phyloP scores from a whole-genome alignment of 192 early-diverging fungal genomes.

The Phycomyces blakesleeanus region DNA sequence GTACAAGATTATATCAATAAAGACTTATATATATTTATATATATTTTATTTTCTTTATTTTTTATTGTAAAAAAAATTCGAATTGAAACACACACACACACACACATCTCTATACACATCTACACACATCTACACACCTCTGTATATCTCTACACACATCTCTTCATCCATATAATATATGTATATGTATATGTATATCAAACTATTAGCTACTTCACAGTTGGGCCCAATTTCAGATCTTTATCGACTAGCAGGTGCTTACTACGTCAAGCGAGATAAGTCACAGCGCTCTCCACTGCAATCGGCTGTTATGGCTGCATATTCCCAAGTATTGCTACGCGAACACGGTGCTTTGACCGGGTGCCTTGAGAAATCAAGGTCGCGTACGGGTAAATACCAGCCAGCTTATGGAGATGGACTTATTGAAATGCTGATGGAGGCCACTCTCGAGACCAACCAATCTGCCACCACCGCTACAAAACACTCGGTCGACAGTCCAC shows the following conservation, averaged over 20 bases:
- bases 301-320: constrained; percentile 32
- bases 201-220: constrained; percentile 21
- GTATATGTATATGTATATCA: too few species aligned
- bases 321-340: constrained; percentile 31
- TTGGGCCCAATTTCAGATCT: constrained; percentile 34
- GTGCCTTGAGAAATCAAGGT: constrained; percentile 27
- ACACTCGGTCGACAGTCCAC: neutral
- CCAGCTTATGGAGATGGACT: constrained; percentile 27
- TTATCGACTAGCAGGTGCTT: constrained; percentile 32
- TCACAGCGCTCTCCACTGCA: constrained; percentile 27
- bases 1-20: too few species aligned
- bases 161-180: too few species aligned
- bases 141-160: neutral
- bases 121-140: neutral
- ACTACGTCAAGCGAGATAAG: constrained; percentile 30
- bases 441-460: constrained; percentile 33
- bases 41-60: too few species aligned
- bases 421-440: constrained; percentile 35
- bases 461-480: neutral
- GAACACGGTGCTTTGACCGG: constrained; percentile 31
- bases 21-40: too few species aligned
- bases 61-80: too few species aligned
- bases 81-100: too few species aligned
- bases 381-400: constrained; percentile 34
- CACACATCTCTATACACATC: neutral